phyloP scores from a whole-genome alignment of 129 eudicot species.

The Rutidosis leptorrhynchoides region DNA sequence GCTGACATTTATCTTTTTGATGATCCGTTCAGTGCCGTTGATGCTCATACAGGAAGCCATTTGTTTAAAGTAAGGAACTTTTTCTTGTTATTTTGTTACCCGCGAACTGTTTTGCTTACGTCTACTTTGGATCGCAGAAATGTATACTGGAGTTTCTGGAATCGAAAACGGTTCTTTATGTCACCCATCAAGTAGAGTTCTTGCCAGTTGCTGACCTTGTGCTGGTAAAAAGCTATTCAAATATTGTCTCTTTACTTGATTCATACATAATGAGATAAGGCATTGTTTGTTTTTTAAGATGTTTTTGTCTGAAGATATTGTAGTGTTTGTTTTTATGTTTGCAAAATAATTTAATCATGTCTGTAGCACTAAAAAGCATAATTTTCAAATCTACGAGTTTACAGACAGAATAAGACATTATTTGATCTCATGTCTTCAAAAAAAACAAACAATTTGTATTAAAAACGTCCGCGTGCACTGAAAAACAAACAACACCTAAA shows the following conservation, averaged over 20 bases:
- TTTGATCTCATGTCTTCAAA: no score
- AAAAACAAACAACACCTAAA: no score
- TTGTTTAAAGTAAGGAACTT: conserved; percentile 59
- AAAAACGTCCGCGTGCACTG: no score
- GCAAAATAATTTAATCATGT: no score
- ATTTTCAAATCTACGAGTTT: no score
- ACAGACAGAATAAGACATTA: no score
- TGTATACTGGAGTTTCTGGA: conserved; percentile 63
- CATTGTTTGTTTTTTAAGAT: no score
- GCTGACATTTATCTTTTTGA: conserved; percentile 81
- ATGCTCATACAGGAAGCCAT: conserved; percentile 92
- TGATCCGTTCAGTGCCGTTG: conserved; percentile 96
- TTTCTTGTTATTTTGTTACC: background rate
- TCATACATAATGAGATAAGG: background rate
- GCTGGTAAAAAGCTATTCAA: conserved; percentile 46
- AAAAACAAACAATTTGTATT: no score
- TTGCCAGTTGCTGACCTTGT: conserved; percentile 84
- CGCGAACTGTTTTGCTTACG: background rate
- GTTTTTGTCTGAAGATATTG: no score
- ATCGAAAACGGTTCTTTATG: conserved; percentile 74
- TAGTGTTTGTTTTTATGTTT: no score
- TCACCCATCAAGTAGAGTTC: conserved; percentile 96
- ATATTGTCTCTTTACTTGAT: conserved; percentile 6
- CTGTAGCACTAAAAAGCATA: no score
- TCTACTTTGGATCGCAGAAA: conserved; percentile 46